Evolutionary conservation across 169 alveolate species (phyloP).

Genomic region (Plasmodium vinckei): DNA sequence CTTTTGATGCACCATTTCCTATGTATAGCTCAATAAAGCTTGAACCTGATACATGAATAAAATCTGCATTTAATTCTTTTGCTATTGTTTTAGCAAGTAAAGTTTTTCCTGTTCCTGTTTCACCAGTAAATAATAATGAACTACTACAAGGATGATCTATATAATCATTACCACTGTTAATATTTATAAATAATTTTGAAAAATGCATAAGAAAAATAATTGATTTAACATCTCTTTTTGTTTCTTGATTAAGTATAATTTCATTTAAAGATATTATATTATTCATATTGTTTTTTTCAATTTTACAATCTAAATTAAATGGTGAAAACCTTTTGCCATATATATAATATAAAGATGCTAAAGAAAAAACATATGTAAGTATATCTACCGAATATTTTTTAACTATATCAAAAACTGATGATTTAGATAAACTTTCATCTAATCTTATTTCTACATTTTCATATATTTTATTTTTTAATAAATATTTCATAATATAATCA

Average conservation of each 20-base stretch:
- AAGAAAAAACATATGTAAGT: constrained; percentile 25
- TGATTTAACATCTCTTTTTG: constrained; percentile 48
- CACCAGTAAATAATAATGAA: constrained; percentile 57
- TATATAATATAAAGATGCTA: constrained; percentile 21
- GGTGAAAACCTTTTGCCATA: constrained; percentile 22
- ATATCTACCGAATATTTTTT: constrained; percentile 34
- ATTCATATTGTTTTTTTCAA: background rate
- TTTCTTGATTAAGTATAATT: constrained; percentile 21
- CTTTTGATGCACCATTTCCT: constrained; percentile 72
- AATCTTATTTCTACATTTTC: constrained; percentile 52
- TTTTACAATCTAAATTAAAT: background rate
- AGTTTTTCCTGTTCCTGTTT: constrained; percentile 64
- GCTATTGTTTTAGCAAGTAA: constrained; percentile 64
- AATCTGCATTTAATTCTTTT: constrained; percentile 44
- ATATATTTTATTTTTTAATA: constrained; percentile 46
- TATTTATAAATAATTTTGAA: constrained; percentile 16
- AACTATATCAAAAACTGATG: constrained; percentile 13
- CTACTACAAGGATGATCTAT: background rate
- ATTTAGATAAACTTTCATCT: constrained; percentile 20
- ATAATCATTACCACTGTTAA: background rate
- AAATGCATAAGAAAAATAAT: constrained; percentile 31
- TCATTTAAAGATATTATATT: constrained; percentile 9
- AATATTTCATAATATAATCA: constrained; percentile 65
- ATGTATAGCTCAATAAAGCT: constrained; percentile 64
- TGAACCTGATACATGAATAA: constrained; percentile 56